Conservation (phyloP, 306 rosid genomes). For the Sicyos edulis region DNA sequence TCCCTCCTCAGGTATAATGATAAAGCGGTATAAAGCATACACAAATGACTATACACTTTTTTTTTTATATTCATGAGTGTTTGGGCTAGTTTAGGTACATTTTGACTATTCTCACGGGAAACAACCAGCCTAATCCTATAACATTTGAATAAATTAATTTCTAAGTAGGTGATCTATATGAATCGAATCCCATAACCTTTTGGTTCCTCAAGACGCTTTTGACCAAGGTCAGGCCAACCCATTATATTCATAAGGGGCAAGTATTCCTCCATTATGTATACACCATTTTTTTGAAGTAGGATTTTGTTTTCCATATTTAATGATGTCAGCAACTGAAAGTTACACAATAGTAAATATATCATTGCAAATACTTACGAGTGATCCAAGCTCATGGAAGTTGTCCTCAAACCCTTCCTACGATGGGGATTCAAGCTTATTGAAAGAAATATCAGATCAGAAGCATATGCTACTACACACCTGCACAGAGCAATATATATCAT, state of each 20-base stretch:
- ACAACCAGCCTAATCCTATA: too few relatives aligned
- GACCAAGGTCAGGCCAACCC: not conserved
- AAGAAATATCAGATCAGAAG: conserved; percentile 81
- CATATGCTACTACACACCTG: conserved; percentile 88
- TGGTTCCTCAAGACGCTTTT: too few relatives aligned
- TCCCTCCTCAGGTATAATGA: too few relatives aligned
- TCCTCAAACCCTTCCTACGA: conserved; percentile 54
- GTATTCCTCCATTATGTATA: too few relatives aligned
- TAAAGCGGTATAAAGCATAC: not conserved
- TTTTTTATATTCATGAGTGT: too few relatives aligned
- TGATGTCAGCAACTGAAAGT: not conserved
- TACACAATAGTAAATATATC: not conserved
- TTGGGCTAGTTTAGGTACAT: too few relatives aligned
- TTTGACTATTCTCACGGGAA: too few relatives aligned
- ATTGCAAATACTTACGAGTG: conserved; percentile 64
- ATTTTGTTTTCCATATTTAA: not conserved
- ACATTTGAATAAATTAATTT: too few relatives aligned
- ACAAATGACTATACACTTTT: not conserved
- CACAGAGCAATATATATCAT: conserved; percentile 21
- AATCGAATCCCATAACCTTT: too few relatives aligned
- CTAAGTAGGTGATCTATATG: too few relatives aligned
- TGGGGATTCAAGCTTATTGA: conserved; percentile 74
- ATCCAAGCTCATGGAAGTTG: conserved; percentile 69
- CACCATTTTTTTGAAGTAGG: too few relatives aligned
- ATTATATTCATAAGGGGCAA: too few relatives aligned